A percentile compares a stretch with the other conserved stretches of the same genome.
phyloP scores from a whole-genome alignment of 805 yeast species.

The Metahyphopichia silvanorum region DNA sequence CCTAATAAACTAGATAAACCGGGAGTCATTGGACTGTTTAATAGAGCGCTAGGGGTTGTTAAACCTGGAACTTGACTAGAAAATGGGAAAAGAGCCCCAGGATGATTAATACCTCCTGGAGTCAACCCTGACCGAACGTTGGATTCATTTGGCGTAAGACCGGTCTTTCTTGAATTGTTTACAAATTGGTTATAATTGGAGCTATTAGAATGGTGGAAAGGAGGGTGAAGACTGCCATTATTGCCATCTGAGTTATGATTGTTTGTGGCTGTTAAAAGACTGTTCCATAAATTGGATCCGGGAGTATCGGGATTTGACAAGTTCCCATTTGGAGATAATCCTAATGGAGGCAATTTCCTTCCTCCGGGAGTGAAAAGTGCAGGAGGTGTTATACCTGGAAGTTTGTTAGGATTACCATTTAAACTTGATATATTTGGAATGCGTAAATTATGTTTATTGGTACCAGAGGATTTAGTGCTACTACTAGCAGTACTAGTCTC shows the following conservation, averaged over 20 bases:
- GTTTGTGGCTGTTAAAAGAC: conserved; percentile 41
- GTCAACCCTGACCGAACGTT: conserved; percentile 68
- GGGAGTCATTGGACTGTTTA: conserved; percentile 48
- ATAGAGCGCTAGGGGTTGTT: conserved; percentile 36
- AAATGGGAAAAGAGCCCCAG: conserved; percentile 27
- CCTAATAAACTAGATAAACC: conserved; percentile 41
- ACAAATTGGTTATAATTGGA: conserved; percentile 23
- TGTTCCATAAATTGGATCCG: conserved; percentile 47
- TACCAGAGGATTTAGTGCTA: conserved; percentile 14
- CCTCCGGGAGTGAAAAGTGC: conserved; percentile 59
- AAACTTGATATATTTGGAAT: conserved; percentile 30
- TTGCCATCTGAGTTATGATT: conserved; percentile 6
- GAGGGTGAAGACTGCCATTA: conserved; percentile 1
- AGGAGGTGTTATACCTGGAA: conserved; percentile 43
- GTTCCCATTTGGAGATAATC: conserved; percentile 43
- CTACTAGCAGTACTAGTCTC: conserved; percentile 6
- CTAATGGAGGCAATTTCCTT: conserved; percentile 52
- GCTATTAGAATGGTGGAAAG: background rate
- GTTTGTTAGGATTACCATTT: conserved; percentile 18
- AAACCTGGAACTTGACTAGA: conserved; percentile 34
- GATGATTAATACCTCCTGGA: conserved; percentile 45
- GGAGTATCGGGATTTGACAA: conserved; percentile 50
- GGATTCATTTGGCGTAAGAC: conserved; percentile 76
- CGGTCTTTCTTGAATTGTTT: conserved; percentile 43
- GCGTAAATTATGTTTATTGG: conserved; percentile 34